phyloP scores from a whole-genome alignment of 345 rosid species.

The Tarenaya hassleriana region DNA sequence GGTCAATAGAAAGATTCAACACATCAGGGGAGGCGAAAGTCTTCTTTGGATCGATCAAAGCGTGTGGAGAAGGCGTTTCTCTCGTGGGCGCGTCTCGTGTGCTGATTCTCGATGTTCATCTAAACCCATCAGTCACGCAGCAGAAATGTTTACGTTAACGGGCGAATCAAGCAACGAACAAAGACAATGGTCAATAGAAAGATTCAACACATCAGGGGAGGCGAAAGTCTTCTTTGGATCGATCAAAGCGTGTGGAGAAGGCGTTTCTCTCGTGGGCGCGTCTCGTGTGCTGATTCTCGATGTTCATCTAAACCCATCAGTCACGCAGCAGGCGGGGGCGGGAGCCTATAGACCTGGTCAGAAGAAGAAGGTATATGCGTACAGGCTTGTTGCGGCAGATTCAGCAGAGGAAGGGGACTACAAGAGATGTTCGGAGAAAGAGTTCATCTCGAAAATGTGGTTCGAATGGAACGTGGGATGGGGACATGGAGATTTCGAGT shows the following conservation, averaged over 20 bases:
- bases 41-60: too few species aligned
- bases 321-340: conserved; percentile 90
- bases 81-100: too few species aligned
- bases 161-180: conserved; percentile 69
- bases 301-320: conserved; percentile 90
- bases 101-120: too few species aligned
- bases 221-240: conserved; percentile 87
- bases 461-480: conserved; percentile 80
- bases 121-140: too few species aligned
- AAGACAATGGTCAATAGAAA: conserved; percentile 72
- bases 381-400: conserved; percentile 66
- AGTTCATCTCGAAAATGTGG: conserved; percentile 82
- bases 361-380: conserved; percentile 62
- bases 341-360: conserved; percentile 90
- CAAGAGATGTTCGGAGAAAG: conserved; percentile 57
- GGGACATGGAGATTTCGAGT: conserved; percentile 45
- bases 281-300: conserved; percentile 73
- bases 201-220: conserved; percentile 60
- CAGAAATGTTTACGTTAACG: conserved; percentile 64
- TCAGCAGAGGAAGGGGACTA: conserved; percentile 77
- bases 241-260: conserved; percentile 91
- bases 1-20: too few species aligned
- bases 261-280: conserved; percentile 91
- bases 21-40: too few species aligned
- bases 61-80: too few species aligned